A percentile compares a stretch with the other conserved stretches of the same genome.
These are phyloP conservation scores for Angophora floribunda DNA, from an alignment of 345 rosid species.

Conservation along the genomic window DNA sequence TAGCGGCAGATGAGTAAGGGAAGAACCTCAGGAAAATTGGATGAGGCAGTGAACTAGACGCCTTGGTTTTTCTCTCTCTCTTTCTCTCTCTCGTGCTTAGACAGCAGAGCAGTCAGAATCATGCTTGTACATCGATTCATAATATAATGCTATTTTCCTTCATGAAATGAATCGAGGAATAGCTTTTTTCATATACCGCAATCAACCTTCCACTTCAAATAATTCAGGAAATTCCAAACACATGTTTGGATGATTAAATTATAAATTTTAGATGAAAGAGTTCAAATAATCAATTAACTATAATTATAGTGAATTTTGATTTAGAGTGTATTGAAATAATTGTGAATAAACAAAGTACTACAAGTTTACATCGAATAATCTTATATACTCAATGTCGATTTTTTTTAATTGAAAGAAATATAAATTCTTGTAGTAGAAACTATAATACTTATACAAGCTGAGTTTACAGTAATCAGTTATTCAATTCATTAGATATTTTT, in stretches of 20 bases:
- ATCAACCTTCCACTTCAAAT: not conserved
- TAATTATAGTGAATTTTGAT: not conserved
- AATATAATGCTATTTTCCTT: not conserved
- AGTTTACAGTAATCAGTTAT: rapidly evolving
- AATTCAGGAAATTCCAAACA: not conserved
- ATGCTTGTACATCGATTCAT: not conserved
- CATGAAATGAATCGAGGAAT: not conserved
- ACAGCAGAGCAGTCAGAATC: not conserved
- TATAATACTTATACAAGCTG: rapidly evolving
- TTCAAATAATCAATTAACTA: not conserved
- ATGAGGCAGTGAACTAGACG: not conserved
- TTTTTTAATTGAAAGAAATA: too few species aligned
- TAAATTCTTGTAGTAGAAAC: not conserved
- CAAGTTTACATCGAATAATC: too few species aligned
- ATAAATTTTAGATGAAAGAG: not conserved
- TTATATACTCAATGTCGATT: too few species aligned
- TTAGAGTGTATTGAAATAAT: not conserved
- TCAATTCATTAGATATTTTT: too few species aligned
- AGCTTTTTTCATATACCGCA: not conserved
- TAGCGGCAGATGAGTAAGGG: not conserved
- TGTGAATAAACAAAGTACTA: not conserved
- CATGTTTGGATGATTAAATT: not conserved
- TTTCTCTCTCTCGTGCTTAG: not conserved
- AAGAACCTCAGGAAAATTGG: not conserved
- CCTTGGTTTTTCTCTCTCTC: not conserved